Evolutionary conservation across 352 stramenopile species (phyloP).

Genomic region (Pythium oligandrum): DNA sequence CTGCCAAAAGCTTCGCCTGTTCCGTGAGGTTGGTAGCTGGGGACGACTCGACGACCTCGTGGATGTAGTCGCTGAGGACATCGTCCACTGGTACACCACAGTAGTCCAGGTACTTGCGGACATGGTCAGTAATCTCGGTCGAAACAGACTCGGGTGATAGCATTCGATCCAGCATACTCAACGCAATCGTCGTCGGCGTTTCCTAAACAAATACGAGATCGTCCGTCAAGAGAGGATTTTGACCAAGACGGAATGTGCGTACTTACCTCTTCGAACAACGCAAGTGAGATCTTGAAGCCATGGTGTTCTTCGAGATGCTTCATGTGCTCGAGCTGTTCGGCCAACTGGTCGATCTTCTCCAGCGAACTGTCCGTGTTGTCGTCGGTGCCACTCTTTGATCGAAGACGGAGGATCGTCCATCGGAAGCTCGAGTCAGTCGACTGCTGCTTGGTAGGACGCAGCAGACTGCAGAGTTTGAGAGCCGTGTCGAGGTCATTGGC

Average conservation of each 20-base stretch:
- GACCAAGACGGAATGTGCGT: neutral
- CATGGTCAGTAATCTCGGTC: slow-evolving; percentile 36
- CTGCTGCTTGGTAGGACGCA: neutral
- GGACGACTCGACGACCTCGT: slow-evolving; percentile 14
- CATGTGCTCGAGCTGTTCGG: slow-evolving; percentile 46
- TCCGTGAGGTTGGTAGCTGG: slow-evolving; percentile 12
- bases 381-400: slow-evolving; percentile 13
- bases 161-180: slow-evolving; percentile 69
- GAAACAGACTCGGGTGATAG: slow-evolving; percentile 26
- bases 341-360: slow-evolving; percentile 26
- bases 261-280: slow-evolving; percentile 38
- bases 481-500: slow-evolving; percentile 17
- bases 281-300: slow-evolving; percentile 52
- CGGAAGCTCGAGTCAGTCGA: slow-evolving; percentile 5
- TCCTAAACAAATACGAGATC: slow-evolving; percentile 20
- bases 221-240: no score
- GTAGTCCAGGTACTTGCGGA: slow-evolving; percentile 39
- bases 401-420: slow-evolving; percentile 10
- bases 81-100: slow-evolving; percentile 31
- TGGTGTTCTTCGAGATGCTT: slow-evolving; percentile 38
- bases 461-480: slow-evolving; percentile 14
- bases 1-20: slow-evolving; percentile 17
- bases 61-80: slow-evolving; percentile 31
- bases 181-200: slow-evolving; percentile 57
- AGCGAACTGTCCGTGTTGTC: slow-evolving; percentile 1